phyloP scores from a whole-genome alignment of 2,329 filamentous ascomycete species.

The Aspergillus aculeatinus region DNA sequence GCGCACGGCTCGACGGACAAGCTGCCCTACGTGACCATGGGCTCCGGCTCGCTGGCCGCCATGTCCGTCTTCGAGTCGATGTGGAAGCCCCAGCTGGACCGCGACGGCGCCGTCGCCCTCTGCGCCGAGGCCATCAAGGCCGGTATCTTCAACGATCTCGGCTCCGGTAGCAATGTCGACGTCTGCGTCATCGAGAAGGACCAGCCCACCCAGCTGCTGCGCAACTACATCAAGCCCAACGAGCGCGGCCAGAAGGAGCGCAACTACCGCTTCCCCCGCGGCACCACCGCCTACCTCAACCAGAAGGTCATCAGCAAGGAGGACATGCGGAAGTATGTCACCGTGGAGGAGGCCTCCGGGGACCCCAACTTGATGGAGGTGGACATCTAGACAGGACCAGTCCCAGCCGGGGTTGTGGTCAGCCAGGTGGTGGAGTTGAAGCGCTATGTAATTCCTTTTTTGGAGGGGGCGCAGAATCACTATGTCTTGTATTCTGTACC shows the following conservation, averaged over 20 bases:
- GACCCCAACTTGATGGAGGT: slow-evolving; percentile 68
- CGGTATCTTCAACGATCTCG: slow-evolving; percentile 98
- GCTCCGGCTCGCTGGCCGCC: slow-evolving; percentile 88
- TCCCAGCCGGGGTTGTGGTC: no score
- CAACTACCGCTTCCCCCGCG: slow-evolving; percentile 85
- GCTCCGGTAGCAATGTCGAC: slow-evolving; percentile 95
- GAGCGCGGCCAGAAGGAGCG: slow-evolving; percentile 85
- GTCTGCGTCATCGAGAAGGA: slow-evolving; percentile 93
- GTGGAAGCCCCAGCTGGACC: slow-evolving; percentile 78
- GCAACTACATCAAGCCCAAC: slow-evolving; percentile 93
- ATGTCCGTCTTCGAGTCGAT: slow-evolving; percentile 98
- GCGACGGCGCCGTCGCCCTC: slow-evolving; percentile 79
- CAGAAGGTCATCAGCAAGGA: slow-evolving; percentile 95
- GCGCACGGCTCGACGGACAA: slow-evolving; percentile 98
- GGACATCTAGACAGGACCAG: slow-evolving; percentile 37
- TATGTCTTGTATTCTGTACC: slow-evolving; percentile 8
- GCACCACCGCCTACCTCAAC: slow-evolving; percentile 93
- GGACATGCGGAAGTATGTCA: slow-evolving; percentile 91
- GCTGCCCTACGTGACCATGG: slow-evolving; percentile 99
- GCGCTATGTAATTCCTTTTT: slow-evolving; percentile 5
- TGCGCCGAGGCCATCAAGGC: slow-evolving; percentile 85
- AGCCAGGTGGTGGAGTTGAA: neutral
- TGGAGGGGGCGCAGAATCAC: slow-evolving; percentile 10
- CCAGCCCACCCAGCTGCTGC: slow-evolving; percentile 82
- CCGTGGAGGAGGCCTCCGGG: slow-evolving; percentile 77